Conservation (phyloP, 768 basidiomycete species). For the Amanita fuliginea region DNA sequence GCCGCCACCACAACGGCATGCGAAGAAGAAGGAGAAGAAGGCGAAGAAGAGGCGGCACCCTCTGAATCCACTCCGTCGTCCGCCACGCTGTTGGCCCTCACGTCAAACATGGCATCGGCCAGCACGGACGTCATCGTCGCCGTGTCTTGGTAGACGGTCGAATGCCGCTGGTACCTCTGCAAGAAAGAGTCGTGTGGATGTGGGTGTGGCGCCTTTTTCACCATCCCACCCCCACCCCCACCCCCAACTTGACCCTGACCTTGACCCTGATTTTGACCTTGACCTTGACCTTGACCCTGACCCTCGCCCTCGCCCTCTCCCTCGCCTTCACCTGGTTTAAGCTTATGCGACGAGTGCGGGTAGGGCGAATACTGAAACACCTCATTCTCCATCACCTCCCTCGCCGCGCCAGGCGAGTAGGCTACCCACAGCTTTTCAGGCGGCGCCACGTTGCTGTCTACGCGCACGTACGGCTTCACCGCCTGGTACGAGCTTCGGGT, state of each 20-base stretch:
- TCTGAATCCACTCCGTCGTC: conserved; percentile 21
- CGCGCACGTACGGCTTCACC: conserved; percentile 4
- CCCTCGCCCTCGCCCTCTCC: not conserved
- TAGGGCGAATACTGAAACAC: conserved; percentile 33
- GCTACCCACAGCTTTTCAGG: conserved; percentile 41
- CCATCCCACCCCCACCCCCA: too few relatives aligned
- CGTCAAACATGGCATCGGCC: conserved; percentile 26
- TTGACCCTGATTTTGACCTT: too few relatives aligned
- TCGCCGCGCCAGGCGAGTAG: conserved; percentile 30
- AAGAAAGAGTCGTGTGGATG: not conserved
- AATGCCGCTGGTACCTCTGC: conserved; percentile 12
- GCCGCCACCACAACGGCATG: too few relatives aligned
- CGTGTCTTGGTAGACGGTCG: conserved; percentile 30
- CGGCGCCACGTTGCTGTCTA: conserved; percentile 29
- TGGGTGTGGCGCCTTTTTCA: too few relatives aligned
- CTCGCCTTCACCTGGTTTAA: too few relatives aligned
- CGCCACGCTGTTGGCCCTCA: conserved; percentile 27
- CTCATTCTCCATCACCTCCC: conserved; percentile 34
- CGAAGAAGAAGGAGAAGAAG: too few relatives aligned
- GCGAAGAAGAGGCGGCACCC: too few relatives aligned
- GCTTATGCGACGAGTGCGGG: too few relatives aligned
- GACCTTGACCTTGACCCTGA: too few relatives aligned
- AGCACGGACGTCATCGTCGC: conserved; percentile 59
- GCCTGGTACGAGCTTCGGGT: not conserved
- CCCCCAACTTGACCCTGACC: too few relatives aligned